Evolutionary conservation across 2,329 filamentous ascomycete species (phyloP).

Genomic region (Colletotrichum cereale): DNA sequence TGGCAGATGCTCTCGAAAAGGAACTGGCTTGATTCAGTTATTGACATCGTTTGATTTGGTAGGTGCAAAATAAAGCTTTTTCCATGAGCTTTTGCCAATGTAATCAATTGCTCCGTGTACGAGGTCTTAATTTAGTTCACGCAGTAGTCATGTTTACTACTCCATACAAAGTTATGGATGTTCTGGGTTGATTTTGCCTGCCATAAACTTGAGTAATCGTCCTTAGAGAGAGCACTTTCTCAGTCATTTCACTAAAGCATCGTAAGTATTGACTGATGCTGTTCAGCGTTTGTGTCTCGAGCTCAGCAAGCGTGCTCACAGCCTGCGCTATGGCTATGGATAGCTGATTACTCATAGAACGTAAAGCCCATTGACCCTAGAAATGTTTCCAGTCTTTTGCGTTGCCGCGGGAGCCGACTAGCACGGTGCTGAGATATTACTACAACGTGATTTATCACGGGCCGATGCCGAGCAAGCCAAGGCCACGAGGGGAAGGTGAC

Average conservation of each 20-base stretch:
- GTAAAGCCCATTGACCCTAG: no score
- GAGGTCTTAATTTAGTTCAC: background rate
- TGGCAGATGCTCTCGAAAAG: conserved; percentile 69
- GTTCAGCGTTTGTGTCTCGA: no score
- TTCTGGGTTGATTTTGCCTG: background rate
- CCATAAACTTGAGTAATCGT: background rate
- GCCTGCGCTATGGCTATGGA: no score
- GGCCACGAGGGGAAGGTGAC: no score
- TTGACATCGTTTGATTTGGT: no score
- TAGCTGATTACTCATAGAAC: no score
- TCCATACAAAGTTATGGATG: background rate
- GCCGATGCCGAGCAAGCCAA: no score
- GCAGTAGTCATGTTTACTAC: background rate
- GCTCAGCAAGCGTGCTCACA: background rate
- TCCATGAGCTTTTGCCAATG: background rate
- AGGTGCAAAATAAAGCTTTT: background rate
- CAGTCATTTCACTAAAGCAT: background rate
- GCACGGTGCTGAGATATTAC: no score
- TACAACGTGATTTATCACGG: no score
- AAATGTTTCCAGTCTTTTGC: no score
- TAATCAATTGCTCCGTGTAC: background rate
- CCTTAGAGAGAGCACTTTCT: background rate
- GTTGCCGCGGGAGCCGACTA: no score
- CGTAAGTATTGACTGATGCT: background rate
- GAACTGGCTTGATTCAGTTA: conserved; percentile 35